phyloP scores from a whole-genome alignment of 1,284 basidiomycete genomes.

The Xerocomus amazonicus region DNA sequence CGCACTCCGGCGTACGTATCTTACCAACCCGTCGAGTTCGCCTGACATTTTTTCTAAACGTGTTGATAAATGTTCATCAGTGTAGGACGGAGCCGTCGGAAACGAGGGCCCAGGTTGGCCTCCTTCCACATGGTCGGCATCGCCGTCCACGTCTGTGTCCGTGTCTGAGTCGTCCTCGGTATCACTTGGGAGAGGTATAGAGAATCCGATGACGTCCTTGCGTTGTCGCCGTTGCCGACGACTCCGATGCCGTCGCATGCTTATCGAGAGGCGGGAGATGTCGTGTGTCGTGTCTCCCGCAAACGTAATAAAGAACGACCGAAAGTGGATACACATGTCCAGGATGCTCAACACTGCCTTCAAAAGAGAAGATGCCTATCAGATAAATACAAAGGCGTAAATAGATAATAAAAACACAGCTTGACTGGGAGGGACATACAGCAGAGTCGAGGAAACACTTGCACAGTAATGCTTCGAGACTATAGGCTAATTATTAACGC shows the following conservation, averaged over 20 bases:
- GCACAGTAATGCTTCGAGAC: slow-evolving; percentile 58
- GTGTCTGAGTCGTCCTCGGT: slow-evolving; percentile 47
- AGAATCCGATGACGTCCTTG: slow-evolving; percentile 61
- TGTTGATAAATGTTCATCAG: slow-evolving; percentile 40
- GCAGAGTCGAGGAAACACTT: slow-evolving; percentile 66
- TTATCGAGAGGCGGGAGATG: slow-evolving; percentile 54
- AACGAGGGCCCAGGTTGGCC: slow-evolving; percentile 39
- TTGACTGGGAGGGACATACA: slow-evolving; percentile 38
- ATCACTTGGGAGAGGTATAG: slow-evolving; percentile 32
- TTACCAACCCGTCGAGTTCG: slow-evolving; percentile 68
- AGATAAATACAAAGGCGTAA: not conserved
- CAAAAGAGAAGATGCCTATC: slow-evolving; percentile 59
- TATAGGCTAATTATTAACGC: slow-evolving; percentile 27
- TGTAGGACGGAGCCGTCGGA: slow-evolving; percentile 37
- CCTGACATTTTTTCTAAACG: slow-evolving; percentile 59
- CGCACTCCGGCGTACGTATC: slow-evolving; percentile 61
- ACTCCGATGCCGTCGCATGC: slow-evolving; percentile 55
- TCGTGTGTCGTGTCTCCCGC: slow-evolving; percentile 58
- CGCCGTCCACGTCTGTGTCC: slow-evolving; percentile 37
- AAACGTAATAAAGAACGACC: slow-evolving; percentile 57
- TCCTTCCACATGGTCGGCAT: not conserved
- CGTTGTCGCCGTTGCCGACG: slow-evolving; percentile 50
- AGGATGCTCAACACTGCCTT: slow-evolving; percentile 66
- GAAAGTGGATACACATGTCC: slow-evolving; percentile 70
- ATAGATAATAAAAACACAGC: not conserved